Conservation (phyloP, 495 filamentous ascomycete species). For the Cryomyces minteri region DNA sequence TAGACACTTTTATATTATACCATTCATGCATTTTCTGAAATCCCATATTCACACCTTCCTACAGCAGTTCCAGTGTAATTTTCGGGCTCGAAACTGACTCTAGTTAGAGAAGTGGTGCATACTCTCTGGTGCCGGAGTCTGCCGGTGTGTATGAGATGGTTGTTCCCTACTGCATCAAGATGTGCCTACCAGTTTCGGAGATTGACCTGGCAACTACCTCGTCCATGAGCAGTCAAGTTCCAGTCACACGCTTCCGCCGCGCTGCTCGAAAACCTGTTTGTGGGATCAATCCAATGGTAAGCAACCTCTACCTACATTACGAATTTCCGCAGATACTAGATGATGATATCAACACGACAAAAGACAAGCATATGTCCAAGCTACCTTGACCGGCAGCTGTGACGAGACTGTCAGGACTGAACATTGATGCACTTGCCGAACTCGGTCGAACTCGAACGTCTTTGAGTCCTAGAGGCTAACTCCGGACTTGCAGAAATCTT, state of each 20-base stretch:
- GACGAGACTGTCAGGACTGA: conserved; percentile 35
- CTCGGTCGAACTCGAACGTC: too few relatives aligned
- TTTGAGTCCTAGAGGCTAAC: too few relatives aligned
- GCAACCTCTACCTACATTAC: not conserved
- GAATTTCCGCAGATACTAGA: not conserved
- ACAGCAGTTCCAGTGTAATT: too few relatives aligned
- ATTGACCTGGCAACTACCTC: too few relatives aligned
- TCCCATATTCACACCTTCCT: too few relatives aligned
- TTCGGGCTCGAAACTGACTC: too few relatives aligned
- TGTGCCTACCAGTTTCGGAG: too few relatives aligned
- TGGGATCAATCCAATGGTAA: not conserved
- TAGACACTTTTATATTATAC: conserved; percentile 50
- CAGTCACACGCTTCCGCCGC: not conserved
- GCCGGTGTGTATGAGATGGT: conserved; percentile 4
- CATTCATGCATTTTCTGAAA: conserved; percentile 66
- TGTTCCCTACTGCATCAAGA: not conserved
- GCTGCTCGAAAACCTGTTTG: not conserved
- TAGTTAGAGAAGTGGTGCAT: too few relatives aligned
- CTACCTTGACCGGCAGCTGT: conserved; percentile 29
- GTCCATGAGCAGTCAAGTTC: not conserved
- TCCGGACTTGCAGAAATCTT: too few relatives aligned
- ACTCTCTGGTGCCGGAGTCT: not conserved
- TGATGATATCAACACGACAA: conserved; percentile 21
- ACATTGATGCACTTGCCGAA: too few relatives aligned
- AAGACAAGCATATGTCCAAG: conserved; percentile 86